Evolutionary conservation across 164 flowering plant species (phyloP), one percentile per base, ranked within the genome.

Genomic region (Berberis thunbergii): DNA sequence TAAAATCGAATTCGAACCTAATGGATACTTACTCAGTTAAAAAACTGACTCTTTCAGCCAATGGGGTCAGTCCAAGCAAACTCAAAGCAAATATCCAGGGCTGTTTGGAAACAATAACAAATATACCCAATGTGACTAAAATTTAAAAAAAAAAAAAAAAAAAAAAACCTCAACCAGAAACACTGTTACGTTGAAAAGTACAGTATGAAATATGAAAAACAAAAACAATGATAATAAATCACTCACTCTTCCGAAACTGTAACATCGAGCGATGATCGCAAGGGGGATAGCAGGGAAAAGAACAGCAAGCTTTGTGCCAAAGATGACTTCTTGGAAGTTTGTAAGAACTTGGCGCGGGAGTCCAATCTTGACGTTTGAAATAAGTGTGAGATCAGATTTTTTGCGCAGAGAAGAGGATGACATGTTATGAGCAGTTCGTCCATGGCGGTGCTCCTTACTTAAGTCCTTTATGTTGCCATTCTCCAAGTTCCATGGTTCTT

Each of bases 41-140:
- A 66, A 94, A 94, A 81, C 97, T 91, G 69, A 94, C 70, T 11
- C 99, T 84, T 74, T 94, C 99, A 1, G 99, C 97, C 39, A 94
- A 84, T 9, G 96, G 96, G 1, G 85, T 83, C 1, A 94, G 83
- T 58, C 85, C 99, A 26, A 91, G 69, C 50, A 94, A 80, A 73
- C 99, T 94, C 83, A 91, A 67, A 38, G 69, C 91, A 56, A 94
- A 94, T 7, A 94, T 69, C 99, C 97, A 94, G 39, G 89, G 77
- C 99, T 91, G 91, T 68, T 63, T 7, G 6, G n/a, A 62, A 48
- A 44, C 52, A 61, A 43, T 7, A 41, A 49, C 2, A 26, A 26
- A 26, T 26, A 26, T 26, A 26, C 26, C 26, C 26, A 26, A 26
- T 26, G 26, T 26, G 26, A 26, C 26, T 26, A 26, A 26, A 26